These are phyloP conservation scores for Penicillium concentricum DNA, from an alignment of 2,329 filamentous ascomycete species.

Conservation along the genomic window DNA sequence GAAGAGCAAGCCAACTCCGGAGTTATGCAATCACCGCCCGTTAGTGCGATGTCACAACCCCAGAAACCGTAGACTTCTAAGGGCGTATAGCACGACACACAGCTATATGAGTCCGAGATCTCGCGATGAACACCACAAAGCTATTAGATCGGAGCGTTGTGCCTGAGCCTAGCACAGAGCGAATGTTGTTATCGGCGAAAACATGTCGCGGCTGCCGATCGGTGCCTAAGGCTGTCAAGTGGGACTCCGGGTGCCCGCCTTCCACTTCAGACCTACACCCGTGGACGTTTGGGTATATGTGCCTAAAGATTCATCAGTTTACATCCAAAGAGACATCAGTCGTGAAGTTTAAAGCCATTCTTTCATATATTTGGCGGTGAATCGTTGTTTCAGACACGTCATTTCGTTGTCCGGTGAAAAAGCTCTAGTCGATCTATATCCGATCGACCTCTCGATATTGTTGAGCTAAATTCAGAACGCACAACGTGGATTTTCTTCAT, in stretches of 20 bases:
- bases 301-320: conserved; percentile 1
- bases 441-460: neutral
- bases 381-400: neutral
- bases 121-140: neutral
- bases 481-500: neutral
- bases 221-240: conserved; percentile 3
- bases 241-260: conserved; percentile 3
- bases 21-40: neutral
- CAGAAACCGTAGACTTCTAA: neutral
- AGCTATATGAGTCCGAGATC: neutral
- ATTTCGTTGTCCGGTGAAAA: neutral
- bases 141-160: neutral
- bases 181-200: conserved; percentile 11
- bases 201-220: conserved; percentile 10
- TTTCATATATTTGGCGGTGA: neutral
- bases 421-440: conserved; percentile 5
- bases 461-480: neutral
- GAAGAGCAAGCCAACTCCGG: neutral
- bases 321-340: neutral
- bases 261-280: neutral
- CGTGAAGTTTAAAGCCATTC: neutral
- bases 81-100: neutral
- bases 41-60: neutral
- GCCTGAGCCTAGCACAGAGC: neutral
- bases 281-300: neutral